These are phyloP conservation scores for Carex arenaria DNA, from an alignment of 202 grass and related monocot genomes.

Conservation along the genomic window DNA sequence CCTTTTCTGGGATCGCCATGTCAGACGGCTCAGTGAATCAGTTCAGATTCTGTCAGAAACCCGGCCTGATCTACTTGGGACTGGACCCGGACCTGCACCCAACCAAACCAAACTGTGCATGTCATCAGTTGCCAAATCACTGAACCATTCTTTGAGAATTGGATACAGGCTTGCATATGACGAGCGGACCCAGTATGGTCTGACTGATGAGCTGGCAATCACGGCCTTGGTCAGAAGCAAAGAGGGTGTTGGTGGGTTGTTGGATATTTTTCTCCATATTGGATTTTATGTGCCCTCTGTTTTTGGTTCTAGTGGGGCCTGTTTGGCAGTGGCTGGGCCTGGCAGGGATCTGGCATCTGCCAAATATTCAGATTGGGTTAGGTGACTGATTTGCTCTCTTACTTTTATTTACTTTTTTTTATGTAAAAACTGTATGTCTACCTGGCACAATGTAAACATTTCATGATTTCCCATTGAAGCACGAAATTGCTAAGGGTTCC, in stretches of 20 bases:
- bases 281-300: constrained; percentile 41
- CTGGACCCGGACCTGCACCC: not conserved
- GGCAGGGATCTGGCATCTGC: constrained; percentile 49
- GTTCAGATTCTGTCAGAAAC: constrained; percentile 8
- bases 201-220: constrained; percentile 39
- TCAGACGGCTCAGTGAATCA: constrained; percentile 30
- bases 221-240: constrained; percentile 45
- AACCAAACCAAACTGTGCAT: not conserved
- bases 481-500: not conserved
- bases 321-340: constrained; percentile 47
- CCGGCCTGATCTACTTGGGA: constrained; percentile 18
- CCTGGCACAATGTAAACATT: not conserved
- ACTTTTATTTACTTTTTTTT: not conserved
- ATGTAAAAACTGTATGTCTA: not conserved
- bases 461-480: not conserved
- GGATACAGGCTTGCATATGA: constrained; percentile 32
- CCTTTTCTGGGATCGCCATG: constrained; percentile 44
- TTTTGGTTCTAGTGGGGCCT: constrained; percentile 46
- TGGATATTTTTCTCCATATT: constrained; percentile 55
- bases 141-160: constrained; percentile 40
- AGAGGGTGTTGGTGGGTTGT: constrained; percentile 27
- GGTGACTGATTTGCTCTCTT: constrained; percentile 19
- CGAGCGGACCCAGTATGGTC: not conserved
- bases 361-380: constrained; percentile 68
- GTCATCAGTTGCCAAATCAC: not conserved